Percentiles rank a stretch among this genome's conserved stretches.
Evolutionary conservation across 129 eudicot genomes (phyloP).

Genomic region (Oenanthe sinensis): DNA sequence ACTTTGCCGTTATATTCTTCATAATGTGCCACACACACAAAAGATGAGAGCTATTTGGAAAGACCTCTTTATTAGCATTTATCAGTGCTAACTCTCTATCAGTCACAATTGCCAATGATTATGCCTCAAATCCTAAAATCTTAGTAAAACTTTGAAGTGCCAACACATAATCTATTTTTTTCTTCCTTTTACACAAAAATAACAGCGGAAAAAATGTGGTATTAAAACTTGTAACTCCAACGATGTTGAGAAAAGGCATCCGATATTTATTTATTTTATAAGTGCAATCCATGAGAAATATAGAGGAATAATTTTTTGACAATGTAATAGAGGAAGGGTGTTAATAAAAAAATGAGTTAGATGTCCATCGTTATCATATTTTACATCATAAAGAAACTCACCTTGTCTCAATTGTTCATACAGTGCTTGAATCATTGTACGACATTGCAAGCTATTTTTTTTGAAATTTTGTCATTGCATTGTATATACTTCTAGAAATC

Average conservation of each 20-base stretch:
- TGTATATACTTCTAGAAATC: neutral
- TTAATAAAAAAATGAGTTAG: too few relatives aligned
- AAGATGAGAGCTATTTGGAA: neutral
- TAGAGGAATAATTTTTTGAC: too few relatives aligned
- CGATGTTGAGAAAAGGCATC: too few relatives aligned
- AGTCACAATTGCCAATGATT: neutral
- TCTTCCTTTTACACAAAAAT: neutral
- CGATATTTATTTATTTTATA: too few relatives aligned
- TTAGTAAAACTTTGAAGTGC: neutral
- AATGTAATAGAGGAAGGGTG: too few relatives aligned
- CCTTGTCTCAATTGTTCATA: too few relatives aligned
- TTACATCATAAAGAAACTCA: too few relatives aligned
- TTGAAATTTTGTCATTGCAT: neutral
- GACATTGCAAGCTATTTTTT: neutral
- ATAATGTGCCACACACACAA: neutral
- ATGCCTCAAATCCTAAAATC: too few relatives aligned
- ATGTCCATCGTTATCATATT: too few relatives aligned
- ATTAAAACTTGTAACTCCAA: too few relatives aligned
- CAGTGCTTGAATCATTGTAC: too few relatives aligned
- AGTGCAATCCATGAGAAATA: too few relatives aligned
- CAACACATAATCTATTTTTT: neutral
- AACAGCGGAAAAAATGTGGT: slow-evolving; percentile 9
- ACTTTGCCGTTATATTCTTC: neutral
- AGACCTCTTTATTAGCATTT: neutral
- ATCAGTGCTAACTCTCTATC: neutral